phyloP scores from a whole-genome alignment of 148 eudicot genomes.

The Camellia granthamiana region DNA sequence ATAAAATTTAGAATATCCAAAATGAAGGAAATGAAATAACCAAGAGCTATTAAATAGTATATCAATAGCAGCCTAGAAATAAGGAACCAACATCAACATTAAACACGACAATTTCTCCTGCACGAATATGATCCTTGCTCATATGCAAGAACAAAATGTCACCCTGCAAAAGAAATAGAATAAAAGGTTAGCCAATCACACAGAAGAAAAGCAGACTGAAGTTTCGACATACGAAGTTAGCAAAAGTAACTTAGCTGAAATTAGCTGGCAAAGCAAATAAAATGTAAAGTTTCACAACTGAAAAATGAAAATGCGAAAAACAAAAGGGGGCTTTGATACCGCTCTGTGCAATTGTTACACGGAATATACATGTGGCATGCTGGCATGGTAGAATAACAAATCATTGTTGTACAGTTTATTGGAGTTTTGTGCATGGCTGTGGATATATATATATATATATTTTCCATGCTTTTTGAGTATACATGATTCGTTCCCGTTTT shows the following conservation, averaged over 20 bases:
- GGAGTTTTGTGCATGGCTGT: too few species aligned
- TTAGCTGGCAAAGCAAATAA: not conserved
- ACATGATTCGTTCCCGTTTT: too few species aligned
- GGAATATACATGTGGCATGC: too few species aligned
- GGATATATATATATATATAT: too few species aligned
- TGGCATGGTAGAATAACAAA: not conserved
- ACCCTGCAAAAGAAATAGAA: constrained; percentile 48
- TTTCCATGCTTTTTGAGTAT: too few species aligned
- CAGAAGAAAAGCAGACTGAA: not conserved
- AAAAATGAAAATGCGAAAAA: not conserved
- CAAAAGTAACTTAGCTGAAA: constrained; percentile 1
- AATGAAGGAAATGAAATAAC: not conserved
- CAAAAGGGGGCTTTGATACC: not conserved
- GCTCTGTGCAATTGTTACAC: not conserved
- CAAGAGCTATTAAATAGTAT: not conserved
- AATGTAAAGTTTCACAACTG: not conserved
- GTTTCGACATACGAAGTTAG: not conserved
- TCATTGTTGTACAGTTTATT: too few species aligned
- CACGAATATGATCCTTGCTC: constrained; percentile 60
- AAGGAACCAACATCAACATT: constrained; percentile 53
- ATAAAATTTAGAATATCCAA: not conserved
- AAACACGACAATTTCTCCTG: constrained; percentile 81
- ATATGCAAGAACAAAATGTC: constrained; percentile 70
- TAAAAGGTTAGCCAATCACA: not conserved
- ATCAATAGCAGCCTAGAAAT: not conserved